Percentiles rank a stretch among this genome's conserved stretches.
Conservation (phyloP, 2,329 filamentous ascomycete genomes). For the Aspergillus carbonarius region DNA sequence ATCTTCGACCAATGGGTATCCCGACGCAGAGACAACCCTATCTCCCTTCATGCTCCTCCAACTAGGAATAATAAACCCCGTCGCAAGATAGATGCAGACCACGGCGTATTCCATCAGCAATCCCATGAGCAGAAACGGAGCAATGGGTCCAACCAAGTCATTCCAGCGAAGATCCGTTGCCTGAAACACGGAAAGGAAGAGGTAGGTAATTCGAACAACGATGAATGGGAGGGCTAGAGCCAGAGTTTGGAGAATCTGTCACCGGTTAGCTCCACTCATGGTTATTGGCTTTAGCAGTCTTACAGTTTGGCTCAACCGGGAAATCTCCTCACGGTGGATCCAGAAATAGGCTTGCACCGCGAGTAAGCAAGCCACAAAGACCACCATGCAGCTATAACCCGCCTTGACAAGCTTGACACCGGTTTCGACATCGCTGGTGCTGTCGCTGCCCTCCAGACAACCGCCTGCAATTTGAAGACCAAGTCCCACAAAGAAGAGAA, state of each 20-base stretch:
- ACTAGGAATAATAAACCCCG: constrained; percentile 14
- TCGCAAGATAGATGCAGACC: constrained; percentile 18
- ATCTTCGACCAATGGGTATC: background rate
- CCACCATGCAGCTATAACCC: constrained; percentile 22
- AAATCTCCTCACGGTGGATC: constrained; percentile 11
- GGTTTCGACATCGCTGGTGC: constrained; percentile 6
- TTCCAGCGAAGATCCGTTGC: constrained; percentile 18
- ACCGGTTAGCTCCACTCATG: background rate
- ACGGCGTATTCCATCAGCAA: constrained; percentile 22
- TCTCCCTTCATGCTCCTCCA: background rate
- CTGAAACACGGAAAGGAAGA: constrained; percentile 24
- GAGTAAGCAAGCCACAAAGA: constrained; percentile 19
- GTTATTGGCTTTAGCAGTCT: background rate
- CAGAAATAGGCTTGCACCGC: constrained; percentile 22
- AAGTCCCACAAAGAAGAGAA: constrained; percentile 21
- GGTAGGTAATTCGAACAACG: constrained; percentile 22
- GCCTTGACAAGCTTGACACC: constrained; percentile 21
- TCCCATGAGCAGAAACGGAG: constrained; percentile 23
- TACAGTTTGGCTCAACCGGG: constrained; percentile 15
- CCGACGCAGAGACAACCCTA: background rate
- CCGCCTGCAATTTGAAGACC: constrained; percentile 22
- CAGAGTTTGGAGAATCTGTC: constrained; percentile 16
- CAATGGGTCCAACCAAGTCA: constrained; percentile 19
- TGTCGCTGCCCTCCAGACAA: constrained; percentile 19
- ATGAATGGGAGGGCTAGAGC: constrained; percentile 23